Evolutionary conservation across 2,329 filamentous ascomycete genomes (phyloP).

Genomic region (Pseudogymnoascus sp.): DNA sequence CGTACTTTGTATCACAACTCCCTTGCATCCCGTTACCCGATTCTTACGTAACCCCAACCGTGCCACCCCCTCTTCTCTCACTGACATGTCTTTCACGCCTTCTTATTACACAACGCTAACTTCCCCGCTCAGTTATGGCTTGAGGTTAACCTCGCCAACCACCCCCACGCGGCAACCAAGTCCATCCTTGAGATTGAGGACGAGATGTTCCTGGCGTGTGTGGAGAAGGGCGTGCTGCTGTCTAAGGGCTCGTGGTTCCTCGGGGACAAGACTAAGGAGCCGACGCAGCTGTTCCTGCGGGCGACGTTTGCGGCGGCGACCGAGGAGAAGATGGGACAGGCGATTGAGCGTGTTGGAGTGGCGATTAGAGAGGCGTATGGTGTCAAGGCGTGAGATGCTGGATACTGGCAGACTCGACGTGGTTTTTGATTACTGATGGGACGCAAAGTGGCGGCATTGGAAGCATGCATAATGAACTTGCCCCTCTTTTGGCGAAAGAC

Average conservation of each 20-base stretch:
- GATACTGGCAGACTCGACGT: neutral
- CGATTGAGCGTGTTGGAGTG: constrained; percentile 66
- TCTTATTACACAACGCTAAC: constrained; percentile 9
- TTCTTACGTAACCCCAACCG: neutral
- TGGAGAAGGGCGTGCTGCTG: constrained; percentile 70
- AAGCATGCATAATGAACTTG: neutral
- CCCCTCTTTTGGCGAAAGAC: neutral
- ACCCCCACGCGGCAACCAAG: constrained; percentile 50
- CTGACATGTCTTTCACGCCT: neutral
- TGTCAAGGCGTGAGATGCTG: constrained; percentile 5
- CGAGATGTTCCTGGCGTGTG: constrained; percentile 70
- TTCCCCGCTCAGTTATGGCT: constrained; percentile 57
- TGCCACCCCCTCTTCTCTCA: neutral
- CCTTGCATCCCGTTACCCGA: constrained; percentile 3
- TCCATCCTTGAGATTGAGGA: constrained; percentile 66
- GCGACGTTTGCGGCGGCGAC: constrained; percentile 81
- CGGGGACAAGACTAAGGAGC: constrained; percentile 48
- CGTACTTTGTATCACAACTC: neutral
- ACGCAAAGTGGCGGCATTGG: neutral
- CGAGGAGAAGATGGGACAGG: constrained; percentile 59
- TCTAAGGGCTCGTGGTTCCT: constrained; percentile 84
- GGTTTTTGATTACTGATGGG: neutral
- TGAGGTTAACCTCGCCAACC: constrained; percentile 55
- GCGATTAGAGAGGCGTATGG: constrained; percentile 59
- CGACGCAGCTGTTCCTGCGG: constrained; percentile 63